These are phyloP conservation scores for Vachellia collinsii DNA, from an alignment of 306 rosid species.

Conservation along the genomic window DNA sequence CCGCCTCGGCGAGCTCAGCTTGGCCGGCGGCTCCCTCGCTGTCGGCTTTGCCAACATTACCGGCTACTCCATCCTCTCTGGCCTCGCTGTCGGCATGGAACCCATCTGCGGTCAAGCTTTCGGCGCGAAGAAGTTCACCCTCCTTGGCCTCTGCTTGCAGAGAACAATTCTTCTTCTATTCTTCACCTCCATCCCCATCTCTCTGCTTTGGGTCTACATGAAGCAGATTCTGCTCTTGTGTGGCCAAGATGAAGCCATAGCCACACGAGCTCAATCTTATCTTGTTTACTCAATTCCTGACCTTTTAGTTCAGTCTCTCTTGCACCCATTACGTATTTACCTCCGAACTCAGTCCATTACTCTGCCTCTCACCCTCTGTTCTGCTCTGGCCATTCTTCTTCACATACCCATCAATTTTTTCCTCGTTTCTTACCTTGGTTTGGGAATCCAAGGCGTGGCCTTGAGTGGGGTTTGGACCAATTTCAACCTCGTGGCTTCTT, in stretches of 20 bases:
- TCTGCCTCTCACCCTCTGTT: slow-evolving; percentile 85
- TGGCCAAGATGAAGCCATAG: slow-evolving; percentile 75
- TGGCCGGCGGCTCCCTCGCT: slow-evolving; percentile 93
- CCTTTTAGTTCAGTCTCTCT: slow-evolving; percentile 72
- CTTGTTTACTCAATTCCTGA: slow-evolving; percentile 87
- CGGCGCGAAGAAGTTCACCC: slow-evolving; percentile 69
- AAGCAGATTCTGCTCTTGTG: slow-evolving; percentile 67
- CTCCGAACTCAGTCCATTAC: slow-evolving; percentile 84
- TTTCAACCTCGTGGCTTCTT: slow-evolving; percentile 70
- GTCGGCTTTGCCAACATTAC: slow-evolving; percentile 89
- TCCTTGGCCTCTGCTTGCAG: slow-evolving; percentile 79
- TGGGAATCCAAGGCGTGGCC: slow-evolving; percentile 85
- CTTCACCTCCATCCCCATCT: slow-evolving; percentile 66
- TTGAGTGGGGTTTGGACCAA: slow-evolving; percentile 74
- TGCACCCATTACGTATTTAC: slow-evolving; percentile 88
- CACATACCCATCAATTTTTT: slow-evolving; percentile 85
- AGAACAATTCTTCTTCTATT: slow-evolving; percentile 66
- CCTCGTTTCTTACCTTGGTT: slow-evolving; percentile 58
- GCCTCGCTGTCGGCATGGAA: slow-evolving; percentile 90
- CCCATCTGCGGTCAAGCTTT: slow-evolving; percentile 92
- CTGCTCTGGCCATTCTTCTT: slow-evolving; percentile 66
- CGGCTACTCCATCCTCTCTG: slow-evolving; percentile 90
- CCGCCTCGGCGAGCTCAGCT: slow-evolving; percentile 74
- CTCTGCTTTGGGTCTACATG: slow-evolving; percentile 82
- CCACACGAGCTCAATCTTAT: slow-evolving; percentile 70